These are phyloP conservation scores for Periconia sp. DNA, from an alignment of 2,329 filamentous ascomycete genomes.

Conservation along the genomic window DNA sequence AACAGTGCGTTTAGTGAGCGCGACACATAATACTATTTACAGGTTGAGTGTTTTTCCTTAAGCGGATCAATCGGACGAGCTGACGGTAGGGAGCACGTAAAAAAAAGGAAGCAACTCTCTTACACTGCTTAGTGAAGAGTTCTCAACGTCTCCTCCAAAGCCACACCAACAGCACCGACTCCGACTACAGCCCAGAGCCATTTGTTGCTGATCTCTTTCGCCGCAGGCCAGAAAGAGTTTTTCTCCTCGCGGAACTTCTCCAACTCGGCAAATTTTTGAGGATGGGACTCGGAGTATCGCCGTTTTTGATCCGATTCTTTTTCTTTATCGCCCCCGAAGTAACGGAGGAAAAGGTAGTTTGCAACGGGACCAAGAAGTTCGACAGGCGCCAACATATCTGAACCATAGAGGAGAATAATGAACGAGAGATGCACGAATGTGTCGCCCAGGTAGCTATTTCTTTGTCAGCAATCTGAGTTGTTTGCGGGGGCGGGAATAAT, in stretches of 20 bases:
- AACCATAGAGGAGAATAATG: constrained; percentile 58
- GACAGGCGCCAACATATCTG: constrained; percentile 57
- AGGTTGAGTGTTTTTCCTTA: not conserved
- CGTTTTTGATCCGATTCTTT: constrained; percentile 56
- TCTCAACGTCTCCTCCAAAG: constrained; percentile 48
- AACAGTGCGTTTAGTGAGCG: not conserved
- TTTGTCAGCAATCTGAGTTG: not conserved
- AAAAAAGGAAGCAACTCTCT: not conserved
- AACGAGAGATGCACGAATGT: constrained; percentile 62
- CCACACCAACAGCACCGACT: constrained; percentile 52
- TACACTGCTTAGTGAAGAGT: constrained; percentile 25
- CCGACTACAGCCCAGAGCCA: constrained; percentile 59
- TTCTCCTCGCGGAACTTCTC: constrained; percentile 56
- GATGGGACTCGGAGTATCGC: constrained; percentile 55
- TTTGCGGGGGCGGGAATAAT: no score
- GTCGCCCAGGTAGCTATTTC: constrained; percentile 62
- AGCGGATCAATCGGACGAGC: not conserved
- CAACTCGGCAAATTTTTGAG: constrained; percentile 57
- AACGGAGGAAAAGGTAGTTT: constrained; percentile 62
- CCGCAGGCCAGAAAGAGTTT: constrained; percentile 62
- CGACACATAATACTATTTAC: not conserved
- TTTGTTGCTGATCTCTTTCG: constrained; percentile 54
- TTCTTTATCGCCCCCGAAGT: constrained; percentile 58
- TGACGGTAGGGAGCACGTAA: not conserved
- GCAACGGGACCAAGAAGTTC: constrained; percentile 58